phyloP scores from a whole-genome alignment of 2,329 filamentous ascomycete species.

The Verticillium nonalfalfae region DNA sequence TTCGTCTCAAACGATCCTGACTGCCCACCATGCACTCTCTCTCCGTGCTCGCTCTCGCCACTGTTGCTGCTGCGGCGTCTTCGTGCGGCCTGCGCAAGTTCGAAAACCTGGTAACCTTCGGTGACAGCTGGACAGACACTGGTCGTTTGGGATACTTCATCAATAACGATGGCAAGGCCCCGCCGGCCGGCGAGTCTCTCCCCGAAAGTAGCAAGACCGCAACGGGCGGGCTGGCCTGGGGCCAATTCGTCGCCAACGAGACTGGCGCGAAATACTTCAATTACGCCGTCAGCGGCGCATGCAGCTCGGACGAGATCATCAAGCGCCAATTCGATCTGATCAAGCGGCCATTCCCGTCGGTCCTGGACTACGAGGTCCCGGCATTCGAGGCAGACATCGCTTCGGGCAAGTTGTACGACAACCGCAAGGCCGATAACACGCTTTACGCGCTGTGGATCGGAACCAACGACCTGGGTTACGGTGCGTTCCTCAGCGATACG shows the following conservation, averaged over 20 bases:
- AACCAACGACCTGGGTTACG: slow-evolving; percentile 68
- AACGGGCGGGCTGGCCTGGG: slow-evolving; percentile 63
- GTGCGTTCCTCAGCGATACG: slow-evolving; percentile 59
- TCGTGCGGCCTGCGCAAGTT: slow-evolving; percentile 35
- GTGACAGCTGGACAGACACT: slow-evolving; percentile 74
- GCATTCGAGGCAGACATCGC: slow-evolving; percentile 45
- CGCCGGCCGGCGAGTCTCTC: slow-evolving; percentile 51
- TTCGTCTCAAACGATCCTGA: neutral
- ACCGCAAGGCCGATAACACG: slow-evolving; percentile 48
- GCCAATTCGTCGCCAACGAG: slow-evolving; percentile 56
- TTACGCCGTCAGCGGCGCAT: slow-evolving; percentile 68
- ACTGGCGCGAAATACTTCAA: slow-evolving; percentile 53
- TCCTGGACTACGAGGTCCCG: slow-evolving; percentile 55
- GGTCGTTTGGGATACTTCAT: slow-evolving; percentile 59
- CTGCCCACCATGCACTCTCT: neutral
- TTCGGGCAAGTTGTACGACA: slow-evolving; percentile 33
- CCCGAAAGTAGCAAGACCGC: slow-evolving; percentile 44
- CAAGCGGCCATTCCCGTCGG: slow-evolving; percentile 52
- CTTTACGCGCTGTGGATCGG: slow-evolving; percentile 77
- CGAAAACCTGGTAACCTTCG: slow-evolving; percentile 61
- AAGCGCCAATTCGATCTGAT: slow-evolving; percentile 45
- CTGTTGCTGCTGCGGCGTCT: slow-evolving; percentile 8
- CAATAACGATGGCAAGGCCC: slow-evolving; percentile 48
- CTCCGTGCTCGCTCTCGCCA: slow-evolving; percentile 3
- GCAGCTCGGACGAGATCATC: slow-evolving; percentile 64